These are phyloP conservation scores for Nothomitra cinnamomea DNA, from an alignment of 2,329 filamentous ascomycete species.

Conservation along the genomic window DNA sequence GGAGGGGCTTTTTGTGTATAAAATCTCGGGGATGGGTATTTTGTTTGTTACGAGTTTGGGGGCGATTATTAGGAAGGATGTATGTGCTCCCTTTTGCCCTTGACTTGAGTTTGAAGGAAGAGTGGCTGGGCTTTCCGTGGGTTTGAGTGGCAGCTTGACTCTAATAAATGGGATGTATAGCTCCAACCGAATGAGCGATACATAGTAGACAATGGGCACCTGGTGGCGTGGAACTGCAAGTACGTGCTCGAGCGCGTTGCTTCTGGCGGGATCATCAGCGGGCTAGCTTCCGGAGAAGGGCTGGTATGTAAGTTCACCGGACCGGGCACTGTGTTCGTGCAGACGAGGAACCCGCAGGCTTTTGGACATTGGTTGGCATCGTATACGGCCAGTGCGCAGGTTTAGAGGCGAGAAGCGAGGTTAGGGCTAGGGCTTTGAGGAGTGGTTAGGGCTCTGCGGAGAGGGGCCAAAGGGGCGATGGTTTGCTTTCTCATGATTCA, in stretches of 20 bases:
- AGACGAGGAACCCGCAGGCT: slow-evolving; percentile 67
- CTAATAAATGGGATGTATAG: slow-evolving; percentile 64
- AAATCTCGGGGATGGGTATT: slow-evolving; percentile 62
- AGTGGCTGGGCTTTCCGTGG: slow-evolving; percentile 25
- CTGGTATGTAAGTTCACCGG: slow-evolving; percentile 89
- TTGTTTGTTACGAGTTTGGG: slow-evolving; percentile 88
- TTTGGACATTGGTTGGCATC: slow-evolving; percentile 37
- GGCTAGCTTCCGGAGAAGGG: slow-evolving; percentile 65
- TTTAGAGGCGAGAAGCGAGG: background rate
- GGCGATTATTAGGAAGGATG: slow-evolving; percentile 86
- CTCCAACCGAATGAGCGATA: slow-evolving; percentile 59
- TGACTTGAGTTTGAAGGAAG: too few relatives aligned
- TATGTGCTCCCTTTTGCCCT: too few relatives aligned
- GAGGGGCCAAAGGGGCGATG: too few relatives aligned
- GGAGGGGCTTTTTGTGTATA: slow-evolving; percentile 82
- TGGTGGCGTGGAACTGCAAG: slow-evolving; percentile 94
- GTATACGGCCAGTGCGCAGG: slow-evolving; percentile 16
- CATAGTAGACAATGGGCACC: slow-evolving; percentile 80
- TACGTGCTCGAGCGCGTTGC: slow-evolving; percentile 82
- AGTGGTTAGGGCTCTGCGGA: too few relatives aligned
- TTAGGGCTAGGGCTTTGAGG: too few relatives aligned
- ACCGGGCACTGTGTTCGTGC: slow-evolving; percentile 79
- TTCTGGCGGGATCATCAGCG: slow-evolving; percentile 85
- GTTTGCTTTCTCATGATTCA: too few relatives aligned
- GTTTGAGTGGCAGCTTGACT: too few relatives aligned